Conservation (phyloP, 306 rosid genomes). For the Trifolium fragiferum region DNA sequence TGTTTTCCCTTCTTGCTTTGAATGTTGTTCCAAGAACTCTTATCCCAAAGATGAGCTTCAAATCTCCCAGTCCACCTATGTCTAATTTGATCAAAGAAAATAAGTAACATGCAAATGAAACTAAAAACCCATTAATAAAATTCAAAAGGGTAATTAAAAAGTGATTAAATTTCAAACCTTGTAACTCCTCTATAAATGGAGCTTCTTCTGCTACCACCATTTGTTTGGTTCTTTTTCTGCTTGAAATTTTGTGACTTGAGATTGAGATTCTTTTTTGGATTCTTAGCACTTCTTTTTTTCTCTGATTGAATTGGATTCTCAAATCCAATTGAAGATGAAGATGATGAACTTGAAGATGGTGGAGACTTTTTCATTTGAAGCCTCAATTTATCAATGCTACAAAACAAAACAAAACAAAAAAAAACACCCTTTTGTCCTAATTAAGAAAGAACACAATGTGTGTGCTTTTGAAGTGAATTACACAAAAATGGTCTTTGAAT, state of each 20-base stretch:
- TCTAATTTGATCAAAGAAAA: conserved; percentile 49
- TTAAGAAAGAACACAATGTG: conserved; percentile 12
- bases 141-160: background rate
- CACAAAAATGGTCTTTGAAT: conserved; percentile 14
- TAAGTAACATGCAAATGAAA: conserved; percentile 58
- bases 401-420: background rate
- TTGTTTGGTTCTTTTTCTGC: conserved; percentile 28
- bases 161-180: conserved; percentile 51
- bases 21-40: conserved; percentile 80
- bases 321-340: conserved; percentile 49
- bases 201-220: conserved; percentile 58
- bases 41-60: conserved; percentile 99
- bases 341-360: conserved; percentile 48
- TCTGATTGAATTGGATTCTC: conserved; percentile 35
- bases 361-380: conserved; percentile 76
- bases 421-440: background rate
- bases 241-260: conserved; percentile 44
- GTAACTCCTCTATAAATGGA: conserved; percentile 96
- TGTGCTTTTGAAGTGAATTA: conserved; percentile 2
- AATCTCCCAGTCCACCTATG: conserved; percentile 98
- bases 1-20: conserved; percentile 94
- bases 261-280: conserved; percentile 39
- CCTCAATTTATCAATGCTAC: conserved; percentile 1
- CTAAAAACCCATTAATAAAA: conserved; percentile 24
- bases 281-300: conserved; percentile 44